Conservation (phyloP, 2,329 filamentous ascomycete genomes). For the Colletotrichum camelliae region DNA sequence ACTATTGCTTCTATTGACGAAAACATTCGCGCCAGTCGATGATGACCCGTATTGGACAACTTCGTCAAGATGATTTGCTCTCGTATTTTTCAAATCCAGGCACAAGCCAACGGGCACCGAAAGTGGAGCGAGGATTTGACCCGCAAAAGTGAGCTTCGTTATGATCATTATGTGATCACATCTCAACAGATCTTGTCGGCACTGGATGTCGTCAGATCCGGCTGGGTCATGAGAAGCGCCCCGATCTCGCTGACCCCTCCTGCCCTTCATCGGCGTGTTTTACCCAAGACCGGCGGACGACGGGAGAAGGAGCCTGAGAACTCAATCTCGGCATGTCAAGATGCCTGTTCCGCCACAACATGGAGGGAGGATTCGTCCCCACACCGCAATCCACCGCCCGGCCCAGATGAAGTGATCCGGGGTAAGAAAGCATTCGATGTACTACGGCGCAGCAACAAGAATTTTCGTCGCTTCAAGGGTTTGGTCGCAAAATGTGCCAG, state of each 20-base stretch:
- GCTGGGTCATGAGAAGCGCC: not conserved
- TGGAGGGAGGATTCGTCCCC: not conserved
- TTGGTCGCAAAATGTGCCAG: not conserved
- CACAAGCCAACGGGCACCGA: not conserved
- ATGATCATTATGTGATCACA: constrained; percentile 7
- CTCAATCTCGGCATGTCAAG: not conserved
- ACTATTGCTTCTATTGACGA: not conserved
- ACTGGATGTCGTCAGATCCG: not conserved
- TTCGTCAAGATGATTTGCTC: not conserved
- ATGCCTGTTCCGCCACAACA: not conserved
- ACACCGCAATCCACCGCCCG: not conserved
- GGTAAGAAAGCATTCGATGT: not conserved
- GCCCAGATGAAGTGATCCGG: constrained; percentile 3
- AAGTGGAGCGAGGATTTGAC: not conserved
- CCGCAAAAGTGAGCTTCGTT: not conserved
- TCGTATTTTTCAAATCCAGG: not conserved
- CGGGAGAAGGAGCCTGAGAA: not conserved
- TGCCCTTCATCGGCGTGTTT: not conserved
- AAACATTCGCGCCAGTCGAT: not conserved
- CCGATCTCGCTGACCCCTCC: not conserved
- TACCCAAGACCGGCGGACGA: not conserved
- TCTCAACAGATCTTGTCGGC: constrained; percentile 6
- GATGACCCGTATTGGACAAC: not conserved
- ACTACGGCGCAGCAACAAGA: not conserved
- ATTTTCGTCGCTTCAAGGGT: not conserved